phyloP scores from a whole-genome alignment of 1,139 yeast species.

The Debaryomycetaceae sp. region DNA sequence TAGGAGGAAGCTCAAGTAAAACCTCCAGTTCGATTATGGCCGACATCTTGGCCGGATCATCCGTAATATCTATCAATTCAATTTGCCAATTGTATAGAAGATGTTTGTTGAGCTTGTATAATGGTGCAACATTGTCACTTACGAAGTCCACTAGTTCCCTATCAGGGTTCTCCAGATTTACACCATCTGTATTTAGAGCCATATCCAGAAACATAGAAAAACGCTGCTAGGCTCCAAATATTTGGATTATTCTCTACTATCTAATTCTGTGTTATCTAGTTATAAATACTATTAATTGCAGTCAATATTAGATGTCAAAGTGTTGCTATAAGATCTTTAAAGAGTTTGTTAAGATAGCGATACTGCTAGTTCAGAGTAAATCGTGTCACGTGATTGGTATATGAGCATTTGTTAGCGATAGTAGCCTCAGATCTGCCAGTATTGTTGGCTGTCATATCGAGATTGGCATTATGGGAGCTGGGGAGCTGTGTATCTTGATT shows the following conservation, averaged over 20 bases:
- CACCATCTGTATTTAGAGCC: neutral
- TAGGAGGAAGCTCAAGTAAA: constrained; percentile 14
- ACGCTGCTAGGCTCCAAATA: neutral
- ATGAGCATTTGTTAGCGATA: no score
- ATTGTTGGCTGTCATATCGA: no score
- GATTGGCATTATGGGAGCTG: no score
- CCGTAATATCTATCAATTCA: constrained; percentile 26
- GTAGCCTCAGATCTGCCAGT: no score
- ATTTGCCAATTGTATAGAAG: constrained; percentile 36
- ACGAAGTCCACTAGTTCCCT: constrained; percentile 15
- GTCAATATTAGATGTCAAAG: no score
- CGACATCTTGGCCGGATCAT: constrained; percentile 17
- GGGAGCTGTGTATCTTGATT: no score
- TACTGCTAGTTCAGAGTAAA: no score
- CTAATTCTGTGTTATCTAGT: neutral
- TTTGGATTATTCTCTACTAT: neutral
- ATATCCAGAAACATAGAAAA: neutral
- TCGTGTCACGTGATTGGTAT: no score
- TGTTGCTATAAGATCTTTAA: no score
- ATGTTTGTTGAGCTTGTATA: constrained; percentile 25
- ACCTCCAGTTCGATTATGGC: constrained; percentile 23
- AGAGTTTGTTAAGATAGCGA: no score
- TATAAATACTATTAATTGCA: neutral
- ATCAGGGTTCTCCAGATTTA: constrained; percentile 6
- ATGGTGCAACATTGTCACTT: constrained; percentile 24